These are phyloP conservation scores for Myrica gale DNA, from an alignment of 306 rosid genomes.

Conservation along the genomic window DNA sequence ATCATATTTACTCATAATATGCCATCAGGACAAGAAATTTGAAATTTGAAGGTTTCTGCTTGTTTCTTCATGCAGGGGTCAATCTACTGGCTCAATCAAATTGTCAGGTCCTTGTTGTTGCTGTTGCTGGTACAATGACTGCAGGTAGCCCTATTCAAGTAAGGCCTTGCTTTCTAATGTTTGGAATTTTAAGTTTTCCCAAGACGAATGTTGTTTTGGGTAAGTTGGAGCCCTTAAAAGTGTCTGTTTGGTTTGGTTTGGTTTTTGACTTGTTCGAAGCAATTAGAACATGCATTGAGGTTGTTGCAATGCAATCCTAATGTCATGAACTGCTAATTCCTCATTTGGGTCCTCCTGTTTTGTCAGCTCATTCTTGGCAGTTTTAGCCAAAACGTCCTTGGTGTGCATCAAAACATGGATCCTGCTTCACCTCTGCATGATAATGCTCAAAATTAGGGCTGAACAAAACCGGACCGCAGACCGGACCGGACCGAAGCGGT, in stretches of 20 bases:
- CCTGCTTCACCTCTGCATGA: too few relatives aligned
- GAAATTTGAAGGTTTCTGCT: neutral
- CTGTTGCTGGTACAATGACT: conserved; percentile 36
- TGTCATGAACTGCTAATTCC: neutral
- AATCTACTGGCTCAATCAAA: conserved; percentile 32
- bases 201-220: too few relatives aligned
- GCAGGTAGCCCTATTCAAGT: conserved; percentile 56
- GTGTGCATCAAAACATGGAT: too few relatives aligned
- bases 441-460: too few relatives aligned
- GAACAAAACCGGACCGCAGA: too few relatives aligned
- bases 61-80: conserved; percentile 42
- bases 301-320: neutral
- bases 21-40: neutral
- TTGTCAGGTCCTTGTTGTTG: conserved; percentile 51
- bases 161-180: conserved; percentile 17
- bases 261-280: neutral
- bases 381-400: conserved; percentile 54
- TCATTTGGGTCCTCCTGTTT: neutral
- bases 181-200: neutral
- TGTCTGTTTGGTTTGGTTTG: neutral
- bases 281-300: neutral
- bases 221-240: neutral
- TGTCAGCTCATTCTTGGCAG: conserved; percentile 43
- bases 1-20: too few relatives aligned
- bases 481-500: too few relatives aligned